These are phyloP conservation scores for Talaromyces islandicus DNA, from an alignment of 2,329 filamentous ascomycete species.

Conservation along the genomic window DNA sequence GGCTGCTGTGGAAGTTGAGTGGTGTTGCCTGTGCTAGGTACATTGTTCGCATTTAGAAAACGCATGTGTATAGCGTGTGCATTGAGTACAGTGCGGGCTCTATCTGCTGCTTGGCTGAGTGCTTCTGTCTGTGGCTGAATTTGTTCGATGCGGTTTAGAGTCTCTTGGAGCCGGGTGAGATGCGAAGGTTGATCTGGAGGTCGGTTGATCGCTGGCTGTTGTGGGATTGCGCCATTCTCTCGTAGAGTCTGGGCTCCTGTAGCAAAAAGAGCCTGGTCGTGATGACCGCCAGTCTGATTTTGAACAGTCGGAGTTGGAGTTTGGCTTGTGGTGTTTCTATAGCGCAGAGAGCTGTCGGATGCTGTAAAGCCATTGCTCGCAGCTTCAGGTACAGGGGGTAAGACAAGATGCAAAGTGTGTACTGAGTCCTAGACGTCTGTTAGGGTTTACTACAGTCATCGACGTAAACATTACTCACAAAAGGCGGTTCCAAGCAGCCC, in stretches of 20 bases:
- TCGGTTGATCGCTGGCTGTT: neutral
- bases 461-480: slow-evolving; percentile 34
- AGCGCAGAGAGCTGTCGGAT: slow-evolving; percentile 8
- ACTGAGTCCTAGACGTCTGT: slow-evolving; percentile 17
- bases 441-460: neutral
- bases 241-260: neutral
- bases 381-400: slow-evolving; percentile 30
- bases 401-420: slow-evolving; percentile 35
- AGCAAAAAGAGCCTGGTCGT: neutral
- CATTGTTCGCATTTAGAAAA: neutral
- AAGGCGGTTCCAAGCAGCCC: slow-evolving; percentile 45
- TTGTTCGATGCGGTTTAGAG: slow-evolving; percentile 5
- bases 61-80: slow-evolving; percentile 1
- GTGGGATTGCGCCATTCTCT: neutral
- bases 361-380: slow-evolving; percentile 10
- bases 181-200: neutral
- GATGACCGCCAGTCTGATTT: neutral
- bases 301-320: neutral
- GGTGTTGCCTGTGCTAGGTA: neutral
- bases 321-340: slow-evolving; percentile 3
- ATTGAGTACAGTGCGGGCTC: slow-evolving; percentile 6
- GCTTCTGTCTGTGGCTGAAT: slow-evolving; percentile 4
- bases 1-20: neutral
- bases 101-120: slow-evolving; percentile 5
- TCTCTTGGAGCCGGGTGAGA: neutral